Evolutionary conservation across 495 filamentous ascomycete genomes (phyloP).

Genomic region (Talaromyces ruber): DNA sequence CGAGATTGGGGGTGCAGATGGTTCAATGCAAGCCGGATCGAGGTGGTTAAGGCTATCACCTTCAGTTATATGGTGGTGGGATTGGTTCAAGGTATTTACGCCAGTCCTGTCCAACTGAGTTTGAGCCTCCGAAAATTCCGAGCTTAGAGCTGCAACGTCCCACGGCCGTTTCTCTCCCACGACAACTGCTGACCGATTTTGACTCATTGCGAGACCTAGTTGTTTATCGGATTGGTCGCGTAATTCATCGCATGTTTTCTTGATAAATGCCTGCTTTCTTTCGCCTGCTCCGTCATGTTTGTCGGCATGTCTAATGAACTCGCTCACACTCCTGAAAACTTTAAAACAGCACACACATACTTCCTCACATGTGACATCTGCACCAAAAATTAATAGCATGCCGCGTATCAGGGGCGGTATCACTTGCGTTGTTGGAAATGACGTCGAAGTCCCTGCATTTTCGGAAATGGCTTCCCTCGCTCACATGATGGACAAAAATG

Average conservation of each 20-base stretch:
- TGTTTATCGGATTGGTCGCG: conserved; percentile 9
- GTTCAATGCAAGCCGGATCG: conserved; percentile 2
- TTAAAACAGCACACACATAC: conserved; percentile 12
- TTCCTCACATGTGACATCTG: conserved; percentile 14
- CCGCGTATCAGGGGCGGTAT: conserved; percentile 6
- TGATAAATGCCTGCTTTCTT: conserved; percentile 11
- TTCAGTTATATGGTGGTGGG: conserved; percentile 6
- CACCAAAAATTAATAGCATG: conserved; percentile 11
- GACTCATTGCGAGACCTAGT: conserved; percentile 8
- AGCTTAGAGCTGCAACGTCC: conserved; percentile 5
- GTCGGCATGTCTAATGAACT: conserved; percentile 15
- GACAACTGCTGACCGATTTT: conserved; percentile 2
- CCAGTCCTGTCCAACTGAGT: conserved; percentile 2
- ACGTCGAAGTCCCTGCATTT: conserved; percentile 11
- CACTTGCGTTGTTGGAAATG: conserved; percentile 14
- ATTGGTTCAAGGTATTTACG: conserved; percentile 5
- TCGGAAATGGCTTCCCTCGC: conserved; percentile 12
- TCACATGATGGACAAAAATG: conserved; percentile 13
- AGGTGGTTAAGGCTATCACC: conserved; percentile 6
- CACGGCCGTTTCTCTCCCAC: conserved; percentile 8
- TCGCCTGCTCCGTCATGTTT: conserved; percentile 8
- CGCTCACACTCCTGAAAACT: conserved; percentile 11
- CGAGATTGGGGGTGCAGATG: conserved; percentile 6
- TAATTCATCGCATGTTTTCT: conserved; percentile 13
- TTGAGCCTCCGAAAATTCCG: conserved; percentile 4